Conservation (phyloP, 768 basidiomycete species). For the Agrocybe praecox region DNA sequence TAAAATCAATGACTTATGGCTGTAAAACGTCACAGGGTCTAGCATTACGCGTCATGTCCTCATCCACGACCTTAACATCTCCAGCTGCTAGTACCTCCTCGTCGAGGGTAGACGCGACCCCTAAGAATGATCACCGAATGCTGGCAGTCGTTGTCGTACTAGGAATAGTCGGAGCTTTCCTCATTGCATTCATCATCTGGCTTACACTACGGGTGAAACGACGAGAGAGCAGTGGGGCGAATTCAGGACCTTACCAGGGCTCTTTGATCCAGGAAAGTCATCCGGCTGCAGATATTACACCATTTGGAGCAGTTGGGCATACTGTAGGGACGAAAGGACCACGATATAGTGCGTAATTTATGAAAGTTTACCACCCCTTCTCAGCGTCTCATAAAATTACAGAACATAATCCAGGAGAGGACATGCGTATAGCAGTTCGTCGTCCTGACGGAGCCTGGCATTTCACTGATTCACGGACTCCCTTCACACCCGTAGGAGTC, state of each 20-base stretch:
- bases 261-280: slow-evolving; percentile 33
- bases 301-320: slow-evolving; percentile 38
- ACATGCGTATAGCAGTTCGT: slow-evolving; percentile 61
- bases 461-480: slow-evolving; percentile 44
- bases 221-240: slow-evolving; percentile 19
- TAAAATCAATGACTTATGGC: neutral
- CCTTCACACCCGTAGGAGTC: slow-evolving; percentile 41
- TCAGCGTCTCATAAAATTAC: neutral
- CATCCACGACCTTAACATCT: slow-evolving; percentile 11
- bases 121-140: slow-evolving; percentile 29
- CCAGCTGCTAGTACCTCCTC: slow-evolving; percentile 6
- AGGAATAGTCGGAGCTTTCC: slow-evolving; percentile 26
- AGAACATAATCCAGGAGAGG: slow-evolving; percentile 55
- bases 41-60: slow-evolving; percentile 11
- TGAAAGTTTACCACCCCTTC: neutral
- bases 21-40: neutral
- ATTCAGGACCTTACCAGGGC: slow-evolving; percentile 29
- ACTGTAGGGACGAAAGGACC: slow-evolving; percentile 28
- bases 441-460: slow-evolving; percentile 59
- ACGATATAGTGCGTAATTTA: slow-evolving; percentile 38
- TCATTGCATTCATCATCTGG: slow-evolving; percentile 31
- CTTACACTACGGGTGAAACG: slow-evolving; percentile 36
- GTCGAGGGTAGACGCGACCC: slow-evolving; percentile 5
- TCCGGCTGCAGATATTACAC: slow-evolving; percentile 42
- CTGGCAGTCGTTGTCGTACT: slow-evolving; percentile 32